These are phyloP conservation scores for Backusella liffmaniae DNA, from an alignment of 192 early-diverging fungal species.

Conservation along the genomic window DNA sequence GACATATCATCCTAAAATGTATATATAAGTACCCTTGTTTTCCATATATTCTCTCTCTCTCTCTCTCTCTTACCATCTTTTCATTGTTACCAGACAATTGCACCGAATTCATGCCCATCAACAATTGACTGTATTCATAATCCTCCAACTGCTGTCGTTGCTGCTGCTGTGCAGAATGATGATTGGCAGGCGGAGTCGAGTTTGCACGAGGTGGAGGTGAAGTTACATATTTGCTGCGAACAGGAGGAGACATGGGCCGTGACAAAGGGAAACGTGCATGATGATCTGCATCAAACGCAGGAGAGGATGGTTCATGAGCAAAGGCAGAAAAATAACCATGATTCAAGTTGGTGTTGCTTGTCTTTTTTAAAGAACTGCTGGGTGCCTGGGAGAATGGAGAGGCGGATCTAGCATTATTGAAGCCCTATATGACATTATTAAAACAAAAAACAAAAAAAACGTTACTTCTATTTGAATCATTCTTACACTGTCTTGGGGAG, in stretches of 20 bases:
- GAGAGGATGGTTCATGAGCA: slow-evolving; percentile 1
- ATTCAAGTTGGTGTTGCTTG: neutral
- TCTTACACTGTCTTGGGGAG: neutral
- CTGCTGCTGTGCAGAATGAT: slow-evolving; percentile 6
- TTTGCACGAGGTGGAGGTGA: slow-evolving; percentile 22
- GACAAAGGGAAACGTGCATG: slow-evolving; percentile 14
- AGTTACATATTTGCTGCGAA: slow-evolving; percentile 16
- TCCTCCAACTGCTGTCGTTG: slow-evolving; percentile 8
- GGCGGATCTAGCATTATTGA: neutral
- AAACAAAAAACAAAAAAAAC: neutral
- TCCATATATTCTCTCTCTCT: neutral
- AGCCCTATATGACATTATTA: neutral
- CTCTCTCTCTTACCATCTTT: neutral
- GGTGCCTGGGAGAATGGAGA: slow-evolving; percentile 6
- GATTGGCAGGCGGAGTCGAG: slow-evolving; percentile 24
- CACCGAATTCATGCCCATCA: neutral
- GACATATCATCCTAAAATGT: neutral
- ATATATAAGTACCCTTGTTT: neutral
- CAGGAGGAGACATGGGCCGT: slow-evolving; percentile 24
- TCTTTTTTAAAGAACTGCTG: neutral
- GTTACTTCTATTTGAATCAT: neutral
- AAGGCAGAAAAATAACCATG: neutral
- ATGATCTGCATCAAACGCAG: slow-evolving; percentile 12
- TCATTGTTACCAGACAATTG: neutral
- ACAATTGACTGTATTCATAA: slow-evolving; percentile 12